Evolutionary conservation across 108 stramenopile species (phyloP).

Genomic region (Nitzschia palea): DNA sequence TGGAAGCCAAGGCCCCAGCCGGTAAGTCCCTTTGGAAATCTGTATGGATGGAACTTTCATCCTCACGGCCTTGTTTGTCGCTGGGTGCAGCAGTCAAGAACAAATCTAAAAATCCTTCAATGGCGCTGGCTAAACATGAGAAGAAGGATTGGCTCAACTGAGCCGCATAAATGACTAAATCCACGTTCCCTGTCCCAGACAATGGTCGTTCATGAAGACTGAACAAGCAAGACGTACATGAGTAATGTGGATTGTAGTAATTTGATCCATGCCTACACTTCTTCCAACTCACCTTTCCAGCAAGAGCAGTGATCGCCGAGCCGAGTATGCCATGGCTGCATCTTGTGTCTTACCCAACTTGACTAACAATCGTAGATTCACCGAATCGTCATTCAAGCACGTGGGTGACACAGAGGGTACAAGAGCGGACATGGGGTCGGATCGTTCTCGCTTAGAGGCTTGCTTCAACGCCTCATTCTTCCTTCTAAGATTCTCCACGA

Average conservation of each 20-base stretch:
- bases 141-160: constrained; percentile 88
- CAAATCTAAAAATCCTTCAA: constrained; percentile 83
- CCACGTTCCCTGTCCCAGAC: constrained; percentile 61
- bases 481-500: constrained; percentile 74
- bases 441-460: constrained; percentile 71
- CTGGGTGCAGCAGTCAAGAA: constrained; percentile 41
- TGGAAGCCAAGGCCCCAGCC: constrained; percentile 72
- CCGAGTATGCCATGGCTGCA: constrained; percentile 79
- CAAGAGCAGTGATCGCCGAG: constrained; percentile 68
- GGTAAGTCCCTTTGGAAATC: constrained; percentile 49
- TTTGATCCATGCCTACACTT: not conserved
- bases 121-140: constrained; percentile 70
- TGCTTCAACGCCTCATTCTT: constrained; percentile 87
- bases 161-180: constrained; percentile 83
- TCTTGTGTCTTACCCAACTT: constrained; percentile 77
- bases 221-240: not conserved
- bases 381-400: constrained; percentile 75
- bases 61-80: constrained; percentile 30
- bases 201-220: constrained; percentile 82
- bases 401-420: constrained; percentile 72
- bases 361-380: constrained; percentile 70
- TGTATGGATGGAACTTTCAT: constrained; percentile 46
- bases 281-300: constrained; percentile 70
- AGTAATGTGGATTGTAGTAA: not conserved
- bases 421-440: constrained; percentile 64